Base-by-base conservation (phyloP, 306 rosid genomes). In the Cajanus cajan region DNA sequence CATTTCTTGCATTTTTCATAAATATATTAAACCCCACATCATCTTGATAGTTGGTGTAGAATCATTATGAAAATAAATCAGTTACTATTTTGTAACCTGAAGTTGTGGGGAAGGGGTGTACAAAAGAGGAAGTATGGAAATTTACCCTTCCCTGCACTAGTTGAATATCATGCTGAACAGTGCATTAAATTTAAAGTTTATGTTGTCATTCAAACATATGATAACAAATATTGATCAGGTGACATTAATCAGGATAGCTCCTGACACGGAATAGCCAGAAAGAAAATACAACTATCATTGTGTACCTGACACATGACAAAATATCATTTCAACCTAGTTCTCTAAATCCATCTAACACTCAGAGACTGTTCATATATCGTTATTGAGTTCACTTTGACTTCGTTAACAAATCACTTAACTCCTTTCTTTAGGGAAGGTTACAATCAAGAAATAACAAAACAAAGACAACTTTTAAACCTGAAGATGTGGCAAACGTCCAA, bases 401-500 rank as follows among this genome's bases (percentile, higher is more conserved):
- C 81, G 34, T 45, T 45, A 57, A 68, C 48, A 52, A 68, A 34
- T 75, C 68, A 81, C 66, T 70, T 64, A 28, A 6, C n/a, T 54
- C 39, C 41, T 76, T 70, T 47, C 67, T 24, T 50, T 24, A 43
- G 55, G 50, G 58, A 78, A 67, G 78, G 63, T 39, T 45, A 58
- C 74, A 82, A 14, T 52, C 64, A 76, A 3, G 55, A 45, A 40
- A 79, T 8, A 50, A 76, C 24, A 61, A 57, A 55, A 34, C 44
- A 48, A 65, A 16, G 74, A 45, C 24, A 70, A 44, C n/a, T 18
- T 85, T 40, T 72, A 84, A 82, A 95, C 98, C 99, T 95, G 99
- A 86, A 95, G 99, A 78, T 87, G 89, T 25, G 99, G 99, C 93
- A 95, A 84, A 80, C 81, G 86, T 72, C 99, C 99, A 48, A 95